Evolutionary conservation across 768 basidiomycete genomes (phyloP).

Genomic region (Pleurotus tuoliensis): DNA sequence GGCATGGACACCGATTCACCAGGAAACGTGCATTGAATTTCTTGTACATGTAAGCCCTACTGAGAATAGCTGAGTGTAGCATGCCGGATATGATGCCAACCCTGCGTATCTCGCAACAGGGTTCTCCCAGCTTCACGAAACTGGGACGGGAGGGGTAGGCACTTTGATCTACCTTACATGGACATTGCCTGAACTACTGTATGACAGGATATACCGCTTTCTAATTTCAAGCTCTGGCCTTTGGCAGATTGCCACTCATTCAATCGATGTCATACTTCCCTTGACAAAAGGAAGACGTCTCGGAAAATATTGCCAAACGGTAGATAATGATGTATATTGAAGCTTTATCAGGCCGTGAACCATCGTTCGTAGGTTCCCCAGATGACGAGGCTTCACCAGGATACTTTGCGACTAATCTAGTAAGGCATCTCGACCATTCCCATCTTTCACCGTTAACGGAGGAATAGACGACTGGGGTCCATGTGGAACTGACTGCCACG

Average conservation of each 20-base stretch:
- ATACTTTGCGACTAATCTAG: slow-evolving; percentile 59
- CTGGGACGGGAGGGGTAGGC: slow-evolving; percentile 57
- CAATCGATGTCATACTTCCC: slow-evolving; percentile 46
- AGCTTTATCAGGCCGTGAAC: not conserved
- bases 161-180: not conserved
- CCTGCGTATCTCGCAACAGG: slow-evolving; percentile 45
- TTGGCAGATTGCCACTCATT: slow-evolving; percentile 47
- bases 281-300: slow-evolving; percentile 39
- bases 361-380: slow-evolving; percentile 35
- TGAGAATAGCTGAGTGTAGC: slow-evolving; percentile 21
- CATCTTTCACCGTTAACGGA: not conserved
- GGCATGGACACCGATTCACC: slow-evolving; percentile 68
- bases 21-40: slow-evolving; percentile 39
- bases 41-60: not conserved
- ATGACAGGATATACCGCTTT: slow-evolving; percentile 45
- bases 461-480: slow-evolving; percentile 47
- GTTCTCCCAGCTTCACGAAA: slow-evolving; percentile 62
- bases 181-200: not conserved
- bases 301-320: slow-evolving; percentile 46
- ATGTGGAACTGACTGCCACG: slow-evolving; percentile 57
- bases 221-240: slow-evolving; percentile 61
- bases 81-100: slow-evolving; percentile 43
- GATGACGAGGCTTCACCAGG: slow-evolving; percentile 64
- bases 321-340: slow-evolving; percentile 14
- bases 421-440: not conserved